Evolutionary conservation across 352 stramenopile species (phyloP), one percentile per base, ranked within the genome.

Genomic region (Detonula confervacea): DNA sequence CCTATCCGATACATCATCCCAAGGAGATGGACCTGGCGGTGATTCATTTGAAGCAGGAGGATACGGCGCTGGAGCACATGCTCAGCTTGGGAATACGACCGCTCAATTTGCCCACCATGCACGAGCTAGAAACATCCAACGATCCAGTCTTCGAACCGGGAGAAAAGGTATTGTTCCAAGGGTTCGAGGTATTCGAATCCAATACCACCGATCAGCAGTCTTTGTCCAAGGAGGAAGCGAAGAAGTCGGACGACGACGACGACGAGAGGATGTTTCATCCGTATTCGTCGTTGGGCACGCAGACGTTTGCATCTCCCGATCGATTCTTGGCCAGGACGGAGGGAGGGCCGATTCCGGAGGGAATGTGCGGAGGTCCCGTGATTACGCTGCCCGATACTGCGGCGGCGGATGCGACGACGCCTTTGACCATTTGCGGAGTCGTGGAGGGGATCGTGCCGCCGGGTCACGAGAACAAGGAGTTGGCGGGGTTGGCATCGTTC

Each of bases 41-140:
- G 2, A 86, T 91, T 65, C 88, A 93, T 86, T 80, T 93, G 29
- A 87, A 92, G 49, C 29, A 88, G 62, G 88, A 93, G 81, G 80
- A 92, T 56, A 59, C 35, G 63, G 64, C 76, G 9, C 46, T 93
- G 0, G 73, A 85, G 51, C 65, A 84, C 14, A 75, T 93, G 71
- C 67, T 69, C 49, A 75, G 80, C 18, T 49, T 93, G 33, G 88
- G 88, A 30, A 81, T 93, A 18, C 66, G 87, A 67, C 57, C 85
- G 22, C 71, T 90, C 11, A 63, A 88, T 75, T 46, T 92, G 30
- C 69, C 74, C 44, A 78, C 59, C 29, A 77, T 73, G 62, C 47
- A 73, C 49, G 46, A 83, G 14, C 56, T 83, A 22, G 65, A 83
- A 66, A 62, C 9, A n/a, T 72, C 61, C 5, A 67, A 78, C 25